phyloP scores from a whole-genome alignment of 2,329 filamentous ascomycete species.

The Aspergillus candidus region DNA sequence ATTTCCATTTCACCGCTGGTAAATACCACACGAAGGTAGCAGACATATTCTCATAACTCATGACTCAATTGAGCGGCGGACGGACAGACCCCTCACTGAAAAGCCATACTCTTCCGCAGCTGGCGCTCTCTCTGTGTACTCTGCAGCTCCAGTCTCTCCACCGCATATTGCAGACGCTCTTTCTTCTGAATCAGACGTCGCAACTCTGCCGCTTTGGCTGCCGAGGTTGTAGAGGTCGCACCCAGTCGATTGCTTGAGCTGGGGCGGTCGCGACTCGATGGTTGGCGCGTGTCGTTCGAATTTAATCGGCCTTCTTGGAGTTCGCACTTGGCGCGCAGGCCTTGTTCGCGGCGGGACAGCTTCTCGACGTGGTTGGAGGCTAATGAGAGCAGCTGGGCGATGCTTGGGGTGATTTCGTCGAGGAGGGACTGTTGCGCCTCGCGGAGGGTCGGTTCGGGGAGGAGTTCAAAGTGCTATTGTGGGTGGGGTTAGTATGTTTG shows the following conservation, averaged over 20 bases:
- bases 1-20: too few species aligned
- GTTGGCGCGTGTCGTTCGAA: conserved; percentile 32
- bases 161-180: conserved; percentile 77
- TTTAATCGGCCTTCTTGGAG: conserved; percentile 69
- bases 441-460: conserved; percentile 75
- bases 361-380: conserved; percentile 80
- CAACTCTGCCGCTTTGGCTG: conserved; percentile 52
- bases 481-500: neutral
- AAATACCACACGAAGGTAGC: too few species aligned
- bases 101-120: conserved; percentile 66
- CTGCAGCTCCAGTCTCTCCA: conserved; percentile 79
- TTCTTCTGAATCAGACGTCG: conserved; percentile 71
- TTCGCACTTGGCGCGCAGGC: conserved; percentile 73
- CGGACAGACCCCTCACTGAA: conserved; percentile 26
- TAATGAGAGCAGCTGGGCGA: conserved; percentile 68
- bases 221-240: conserved; percentile 21
- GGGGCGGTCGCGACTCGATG: conserved; percentile 15
- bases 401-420: conserved; percentile 84
- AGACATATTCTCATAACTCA: too few species aligned
- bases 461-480: conserved; percentile 79
- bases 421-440: conserved; percentile 77
- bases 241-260: conserved; percentile 19
- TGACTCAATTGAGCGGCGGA: too few species aligned
- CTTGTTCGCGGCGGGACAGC: conserved; percentile 74
- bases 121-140: conserved; percentile 70